Evolutionary conservation across 2,329 filamentous ascomycete species (phyloP).

Genomic region (Phialocephala subalpina): DNA sequence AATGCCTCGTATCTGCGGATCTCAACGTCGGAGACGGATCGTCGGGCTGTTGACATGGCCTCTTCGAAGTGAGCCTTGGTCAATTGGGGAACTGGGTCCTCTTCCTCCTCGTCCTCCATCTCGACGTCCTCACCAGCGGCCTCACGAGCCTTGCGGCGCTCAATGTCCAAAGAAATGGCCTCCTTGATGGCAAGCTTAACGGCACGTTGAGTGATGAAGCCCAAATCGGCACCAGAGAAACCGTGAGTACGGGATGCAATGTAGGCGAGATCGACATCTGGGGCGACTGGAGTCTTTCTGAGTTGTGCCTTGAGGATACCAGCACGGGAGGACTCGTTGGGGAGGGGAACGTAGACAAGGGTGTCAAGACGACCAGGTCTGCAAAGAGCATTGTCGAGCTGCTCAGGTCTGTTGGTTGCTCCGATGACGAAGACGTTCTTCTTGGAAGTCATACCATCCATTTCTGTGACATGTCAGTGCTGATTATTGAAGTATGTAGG

Average conservation of each 20-base stretch:
- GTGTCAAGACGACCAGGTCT: conserved; percentile 99
- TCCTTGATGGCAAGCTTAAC: conserved; percentile 99
- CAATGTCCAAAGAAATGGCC: conserved; percentile 87
- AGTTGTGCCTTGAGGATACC: conserved; percentile 95
- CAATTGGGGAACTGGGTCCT: conserved; percentile 95
- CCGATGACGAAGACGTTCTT: conserved; percentile 99
- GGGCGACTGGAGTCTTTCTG: conserved; percentile 93
- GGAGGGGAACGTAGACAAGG: conserved; percentile 96
- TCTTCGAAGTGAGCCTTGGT: conserved; percentile 98
- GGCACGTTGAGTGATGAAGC: conserved; percentile 97
- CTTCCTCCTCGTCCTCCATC: conserved; percentile 82
- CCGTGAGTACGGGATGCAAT: conserved; percentile 98
- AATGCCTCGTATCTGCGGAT: conserved; percentile 99
- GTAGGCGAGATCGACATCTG: conserved; percentile 87
- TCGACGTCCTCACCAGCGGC: conserved; percentile 81
- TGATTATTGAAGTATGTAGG: conserved; percentile 19
- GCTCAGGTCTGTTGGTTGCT: conserved; percentile 97
- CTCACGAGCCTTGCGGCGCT: conserved; percentile 88
- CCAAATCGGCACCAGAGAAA: conserved; percentile 99
- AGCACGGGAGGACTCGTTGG: conserved; percentile 88
- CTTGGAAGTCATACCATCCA: conserved; percentile 99
- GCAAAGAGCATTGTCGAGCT: conserved; percentile 97
- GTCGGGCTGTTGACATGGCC: conserved; percentile 93
- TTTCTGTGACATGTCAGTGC: conserved; percentile 70
- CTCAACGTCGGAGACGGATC: conserved; percentile 95